These are phyloP conservation scores for Centella asiatica DNA, from an alignment of 129 eudicot species.

Conservation along the genomic window DNA sequence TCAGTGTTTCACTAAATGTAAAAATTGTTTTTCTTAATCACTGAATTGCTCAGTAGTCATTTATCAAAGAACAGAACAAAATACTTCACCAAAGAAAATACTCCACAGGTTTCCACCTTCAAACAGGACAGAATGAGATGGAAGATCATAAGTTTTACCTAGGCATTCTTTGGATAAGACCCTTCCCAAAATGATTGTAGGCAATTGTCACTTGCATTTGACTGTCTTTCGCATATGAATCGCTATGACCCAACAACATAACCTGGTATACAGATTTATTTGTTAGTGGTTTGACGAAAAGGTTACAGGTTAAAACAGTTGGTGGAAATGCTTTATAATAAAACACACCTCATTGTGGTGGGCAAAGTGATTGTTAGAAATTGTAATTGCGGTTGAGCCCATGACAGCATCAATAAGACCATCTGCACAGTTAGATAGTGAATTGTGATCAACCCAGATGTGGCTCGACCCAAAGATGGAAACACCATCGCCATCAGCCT, in stretches of 20 bases:
- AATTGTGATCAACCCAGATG: slow-evolving; percentile 82
- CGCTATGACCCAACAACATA: slow-evolving; percentile 92
- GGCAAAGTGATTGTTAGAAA: slow-evolving; percentile 75
- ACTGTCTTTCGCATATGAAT: slow-evolving; percentile 64
- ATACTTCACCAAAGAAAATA: neutral
- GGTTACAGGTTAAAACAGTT: neutral
- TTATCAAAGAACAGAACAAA: too few species aligned
- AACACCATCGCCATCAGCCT: slow-evolving; percentile 87
- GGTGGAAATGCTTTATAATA: neutral
- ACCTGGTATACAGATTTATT: slow-evolving; percentile 35
- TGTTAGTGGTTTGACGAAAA: neutral
- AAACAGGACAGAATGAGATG: neutral
- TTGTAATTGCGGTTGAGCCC: slow-evolving; percentile 92
- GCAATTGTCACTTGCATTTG: slow-evolving; percentile 93
- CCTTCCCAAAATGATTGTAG: slow-evolving; percentile 85
- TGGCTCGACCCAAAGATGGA: slow-evolving; percentile 80
- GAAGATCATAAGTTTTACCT: slow-evolving; percentile 31
- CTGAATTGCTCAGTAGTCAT: too few species aligned
- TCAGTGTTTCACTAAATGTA: too few species aligned
- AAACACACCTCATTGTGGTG: slow-evolving; percentile 74
- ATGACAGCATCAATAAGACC: slow-evolving; percentile 86
- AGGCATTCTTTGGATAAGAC: slow-evolving; percentile 92
- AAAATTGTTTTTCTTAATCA: too few species aligned
- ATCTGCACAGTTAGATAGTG: slow-evolving; percentile 79
- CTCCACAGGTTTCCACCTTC: neutral